Evolutionary conservation across 495 filamentous ascomycete genomes (phyloP).

Genomic region (Podospora anserina): DNA sequence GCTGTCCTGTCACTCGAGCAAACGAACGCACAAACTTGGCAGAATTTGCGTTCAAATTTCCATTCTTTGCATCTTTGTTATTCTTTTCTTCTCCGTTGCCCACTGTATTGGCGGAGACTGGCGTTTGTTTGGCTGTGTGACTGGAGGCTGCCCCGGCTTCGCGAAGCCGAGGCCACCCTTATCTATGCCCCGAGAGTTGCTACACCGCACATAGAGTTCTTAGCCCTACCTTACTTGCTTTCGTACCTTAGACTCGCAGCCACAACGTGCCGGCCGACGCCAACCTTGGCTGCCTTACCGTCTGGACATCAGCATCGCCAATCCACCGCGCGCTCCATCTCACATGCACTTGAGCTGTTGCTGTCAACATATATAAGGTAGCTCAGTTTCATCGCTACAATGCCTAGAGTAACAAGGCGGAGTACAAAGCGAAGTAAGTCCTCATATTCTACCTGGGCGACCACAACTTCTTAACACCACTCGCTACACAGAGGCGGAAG

Average conservation of each 20-base stretch:
- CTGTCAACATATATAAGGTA: neutral
- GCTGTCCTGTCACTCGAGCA: neutral
- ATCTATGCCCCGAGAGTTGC: neutral
- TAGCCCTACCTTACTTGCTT: neutral
- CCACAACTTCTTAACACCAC: neutral
- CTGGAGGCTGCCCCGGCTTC: neutral
- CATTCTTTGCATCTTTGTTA: neutral
- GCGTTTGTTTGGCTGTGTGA: neutral
- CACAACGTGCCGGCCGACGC: too few species aligned
- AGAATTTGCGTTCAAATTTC: neutral
- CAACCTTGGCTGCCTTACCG: neutral
- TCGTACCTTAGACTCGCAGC: neutral
- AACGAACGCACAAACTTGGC: neutral
- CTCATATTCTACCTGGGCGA: too few species aligned
- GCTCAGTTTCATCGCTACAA: neutral
- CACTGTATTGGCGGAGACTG: neutral
- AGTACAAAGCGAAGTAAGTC: neutral
- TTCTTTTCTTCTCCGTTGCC: neutral
- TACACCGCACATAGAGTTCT: neutral
- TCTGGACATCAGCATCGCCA: too few species aligned
- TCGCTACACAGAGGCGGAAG: neutral
- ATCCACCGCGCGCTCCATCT: too few species aligned
- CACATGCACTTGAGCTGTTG: neutral
- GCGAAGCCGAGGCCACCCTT: neutral
- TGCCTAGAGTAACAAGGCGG: neutral